Evolutionary conservation across 2,329 filamentous ascomycete species (phyloP), one percentile per base, ranked within the genome.

Genomic region (Penicillium sp.): DNA sequence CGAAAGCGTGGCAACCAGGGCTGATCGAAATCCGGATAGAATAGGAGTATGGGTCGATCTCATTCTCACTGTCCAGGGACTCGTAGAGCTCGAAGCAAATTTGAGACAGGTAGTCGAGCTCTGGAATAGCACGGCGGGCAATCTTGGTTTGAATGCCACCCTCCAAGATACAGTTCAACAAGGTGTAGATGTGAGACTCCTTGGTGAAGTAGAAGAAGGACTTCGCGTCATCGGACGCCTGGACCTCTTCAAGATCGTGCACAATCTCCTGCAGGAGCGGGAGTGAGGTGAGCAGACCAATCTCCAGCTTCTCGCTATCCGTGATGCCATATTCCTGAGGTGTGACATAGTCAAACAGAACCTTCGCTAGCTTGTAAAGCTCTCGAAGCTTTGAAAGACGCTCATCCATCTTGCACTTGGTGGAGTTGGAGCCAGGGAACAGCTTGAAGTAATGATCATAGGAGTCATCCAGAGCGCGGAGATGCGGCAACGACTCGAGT

Each of bases 181-280:
- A 84, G 5, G 95, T 99, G 79, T 99, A 99, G 64, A 99, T 97
- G 75, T 99, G 95, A 0, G 92, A 96, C 78, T 99, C 95, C 77
- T 99, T 99, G 64, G 95, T 99, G 77, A 99, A 99, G 80, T 99
- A 99, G 78, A 98, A 91, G 81, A 98, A 98, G 1, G 90, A 94
- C 74, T 97, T 97, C 47, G 93, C 92, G 66, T 96, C 91, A 55
- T 94, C 89, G 0, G 91, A 96, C 3, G 95, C 94, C 77, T 99
- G 95, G 76, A 98, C 92, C 77, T 98, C 93, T 79, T 99, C 96
- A 2, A 99, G 84, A 70, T 99, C 94, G 71, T 93, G 90, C 6
- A 99, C 95, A 69, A 99, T 97, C 78, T 99, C 95, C 75, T 96
- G 96, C 48, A 99, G 86, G 15, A 99, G 83, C 2, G 95, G 96